These are phyloP conservation scores for Fagus crenata DNA, from an alignment of 306 rosid species.

Conservation along the genomic window DNA sequence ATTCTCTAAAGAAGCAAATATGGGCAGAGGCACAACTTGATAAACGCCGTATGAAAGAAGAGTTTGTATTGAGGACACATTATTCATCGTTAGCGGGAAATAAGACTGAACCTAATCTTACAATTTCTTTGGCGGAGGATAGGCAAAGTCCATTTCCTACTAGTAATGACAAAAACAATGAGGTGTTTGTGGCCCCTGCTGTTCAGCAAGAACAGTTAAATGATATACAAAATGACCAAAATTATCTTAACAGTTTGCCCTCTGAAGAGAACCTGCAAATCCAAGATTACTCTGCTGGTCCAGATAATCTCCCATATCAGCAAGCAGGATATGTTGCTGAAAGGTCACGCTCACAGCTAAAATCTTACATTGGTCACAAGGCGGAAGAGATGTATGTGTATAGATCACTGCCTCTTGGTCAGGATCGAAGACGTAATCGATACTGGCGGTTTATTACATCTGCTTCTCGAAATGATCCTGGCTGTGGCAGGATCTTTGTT, in stretches of 20 bases:
- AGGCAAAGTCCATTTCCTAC: slow-evolving; percentile 39
- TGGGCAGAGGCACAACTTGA: slow-evolving; percentile 73
- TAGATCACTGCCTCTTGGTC: slow-evolving; percentile 75
- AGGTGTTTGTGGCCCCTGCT: slow-evolving; percentile 29
- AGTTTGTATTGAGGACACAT: slow-evolving; percentile 39
- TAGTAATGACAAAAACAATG: slow-evolving; percentile 33
- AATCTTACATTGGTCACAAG: slow-evolving; percentile 57
- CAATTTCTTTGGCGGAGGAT: slow-evolving; percentile 33
- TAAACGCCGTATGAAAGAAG: slow-evolving; percentile 67
- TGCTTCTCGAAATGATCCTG: slow-evolving; percentile 71
- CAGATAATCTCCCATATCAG: slow-evolving; percentile 43
- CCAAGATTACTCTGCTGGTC: slow-evolving; percentile 45
- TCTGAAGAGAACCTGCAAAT: slow-evolving; percentile 46
- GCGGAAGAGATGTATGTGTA: slow-evolving; percentile 66
- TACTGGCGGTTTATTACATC: slow-evolving; percentile 74
- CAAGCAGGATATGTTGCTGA: slow-evolving; percentile 53
- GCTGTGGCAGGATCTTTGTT: slow-evolving; percentile 79
- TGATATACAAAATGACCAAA: slow-evolving; percentile 35
- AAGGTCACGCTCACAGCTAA: slow-evolving; percentile 55
- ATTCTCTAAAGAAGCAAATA: slow-evolving; percentile 71
- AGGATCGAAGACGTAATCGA: slow-evolving; percentile 71
- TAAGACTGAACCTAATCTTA: slow-evolving; percentile 42
- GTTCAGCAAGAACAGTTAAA: slow-evolving; percentile 37
- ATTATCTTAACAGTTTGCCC: slow-evolving; percentile 33
- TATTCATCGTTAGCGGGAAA: slow-evolving; percentile 30